Evolutionary conservation across 2,329 filamentous ascomycete species (phyloP), one percentile per base, ranked within the genome.

Genomic region (Fusarium avenaceum): DNA sequence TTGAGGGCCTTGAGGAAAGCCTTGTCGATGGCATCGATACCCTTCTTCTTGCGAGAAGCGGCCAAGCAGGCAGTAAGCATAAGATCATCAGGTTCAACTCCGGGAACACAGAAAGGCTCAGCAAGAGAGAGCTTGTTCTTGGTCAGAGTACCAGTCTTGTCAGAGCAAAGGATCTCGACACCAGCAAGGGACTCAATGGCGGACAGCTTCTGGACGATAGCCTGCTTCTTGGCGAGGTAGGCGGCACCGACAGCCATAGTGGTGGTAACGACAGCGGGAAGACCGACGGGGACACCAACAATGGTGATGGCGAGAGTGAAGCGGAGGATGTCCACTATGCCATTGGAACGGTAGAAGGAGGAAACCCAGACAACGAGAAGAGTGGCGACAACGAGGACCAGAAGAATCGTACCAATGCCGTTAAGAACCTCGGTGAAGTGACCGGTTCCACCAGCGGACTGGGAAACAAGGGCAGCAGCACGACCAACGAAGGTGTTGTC

Each of bases 161-260:
- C 93, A 53, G 93, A 95, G 86, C 93, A 96, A 58, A 97, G 91
- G 80, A 97, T 96, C 82, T 97, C 92, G 67, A 96, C 94, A 85
- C 93, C 93, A 77, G 93, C 93, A 69, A 97, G 87, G 26, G 93
- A 96, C 85, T 97, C 93, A 67, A 97, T 97, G 70, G 93, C 93
- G 33, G 91, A 93, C 53, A 97, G 89, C 85, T 95, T 96, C 84
- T 96, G 93, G 71, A 97, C 93, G 72, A 97, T 96, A 55, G 93
- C 94, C 84, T 94, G 89, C 86, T 95, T 94, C 86, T 94, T 94
- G 76, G 93, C 93, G 62, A 97, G 88, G 81, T 96, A 96, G 68
- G 93, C 92, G 70, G 93, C 93, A 83, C 93, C 93, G 79, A 97
- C 93, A 78, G 93, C 93, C 93, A 97, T 96, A 77, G 93, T 97